A percentile compares a stretch with the other conserved stretches of the same genome.
These are phyloP conservation scores for Gryganskiella cystojenkinii DNA, from an alignment of 192 early-diverging fungal species.

Conservation along the genomic window DNA sequence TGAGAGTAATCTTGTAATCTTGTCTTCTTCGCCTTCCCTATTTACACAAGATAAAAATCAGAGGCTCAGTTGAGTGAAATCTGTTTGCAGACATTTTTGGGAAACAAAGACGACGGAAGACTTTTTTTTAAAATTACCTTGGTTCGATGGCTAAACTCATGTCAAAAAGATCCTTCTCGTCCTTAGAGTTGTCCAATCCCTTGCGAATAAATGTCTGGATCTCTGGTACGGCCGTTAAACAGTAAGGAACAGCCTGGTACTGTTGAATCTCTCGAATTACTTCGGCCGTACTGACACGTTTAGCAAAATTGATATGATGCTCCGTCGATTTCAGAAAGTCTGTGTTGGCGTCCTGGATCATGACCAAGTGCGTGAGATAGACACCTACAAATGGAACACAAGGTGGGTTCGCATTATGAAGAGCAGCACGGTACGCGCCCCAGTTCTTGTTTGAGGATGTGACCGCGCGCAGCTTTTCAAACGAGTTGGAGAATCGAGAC, in stretches of 20 bases:
- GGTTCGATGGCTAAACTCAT: slow-evolving; percentile 87
- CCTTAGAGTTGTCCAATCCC: slow-evolving; percentile 72
- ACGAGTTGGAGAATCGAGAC: slow-evolving; percentile 62
- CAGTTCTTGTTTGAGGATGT: slow-evolving; percentile 90
- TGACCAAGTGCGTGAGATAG: slow-evolving; percentile 91
- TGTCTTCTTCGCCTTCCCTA: slow-evolving; percentile 76
- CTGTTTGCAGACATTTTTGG: too few species aligned
- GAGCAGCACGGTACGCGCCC: slow-evolving; percentile 81
- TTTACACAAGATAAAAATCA: not conserved
- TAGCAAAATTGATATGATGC: slow-evolving; percentile 92
- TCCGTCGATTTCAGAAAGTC: slow-evolving; percentile 72
- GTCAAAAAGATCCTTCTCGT: slow-evolving; percentile 80
- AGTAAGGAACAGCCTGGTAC: slow-evolving; percentile 89
- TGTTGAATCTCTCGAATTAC: slow-evolving; percentile 94
- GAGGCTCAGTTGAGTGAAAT: not conserved
- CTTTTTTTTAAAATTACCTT: slow-evolving; percentile 54
- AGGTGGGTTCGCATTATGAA: slow-evolving; percentile 86
- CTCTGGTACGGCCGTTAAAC: slow-evolving; percentile 83
- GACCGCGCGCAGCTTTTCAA: slow-evolving; percentile 72
- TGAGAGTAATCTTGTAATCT: slow-evolving; percentile 77
- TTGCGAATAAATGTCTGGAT: slow-evolving; percentile 83
- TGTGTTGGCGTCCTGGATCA: slow-evolving; percentile 94
- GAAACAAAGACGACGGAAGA: slow-evolving; percentile 1
- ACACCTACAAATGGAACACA: slow-evolving; percentile 87
- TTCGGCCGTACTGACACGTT: slow-evolving; percentile 89